Base-by-base conservation (phyloP, 1,139 yeast species). In the Hyphopichia pseudoburtonii region DNA sequence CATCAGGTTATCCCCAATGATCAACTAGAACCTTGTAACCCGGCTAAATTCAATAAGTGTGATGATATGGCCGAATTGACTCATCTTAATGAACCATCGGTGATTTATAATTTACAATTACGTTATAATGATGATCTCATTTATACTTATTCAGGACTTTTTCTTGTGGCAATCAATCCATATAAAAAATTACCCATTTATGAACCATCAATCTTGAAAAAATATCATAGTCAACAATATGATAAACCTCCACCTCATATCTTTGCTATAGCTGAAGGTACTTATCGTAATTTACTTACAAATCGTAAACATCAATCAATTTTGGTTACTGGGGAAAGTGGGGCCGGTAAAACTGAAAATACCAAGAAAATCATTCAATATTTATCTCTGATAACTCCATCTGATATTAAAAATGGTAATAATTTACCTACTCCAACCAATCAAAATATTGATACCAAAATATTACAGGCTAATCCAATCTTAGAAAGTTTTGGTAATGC, bases 301-400 rank as follows among this genome's bases (percentile, higher is more conserved):
- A 82, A 85, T 49, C 74, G 69, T 35, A 82, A 81, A 52, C 86
- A 90, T 60, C 98, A 94, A 62, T 82, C 95, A 12, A 88, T 94
- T 37, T 69, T 94, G 38, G 97, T 94, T 10, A 94, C 98, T 1
- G 99, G 99, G 44, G 99, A 94, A 58, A 86, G 96, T 21, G 99
- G 98, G 44, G 98, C 98, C 0, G 98, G 98, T 40, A 92, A 92
- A 59, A 92, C 98, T 0, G 98, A 92, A 63, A 92, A 88, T 50
- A 92, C 98, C n/a, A 92, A 92, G 60, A 88, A 86, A 54, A 90
- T 92, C 42, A 86, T 94, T 46, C 97, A 90, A 59, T 92, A 89
- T 60, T 71, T 94, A 39, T 88, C 97, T 0, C 82, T 90, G 5
- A 81, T 88, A 28, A 80, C 92, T 1, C 48, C 54, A 10, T 32